These are phyloP conservation scores for Batrachochytrium dendrobatidis DNA, from an alignment of 371 early-diverging fungal genomes.

Conservation along the genomic window DNA sequence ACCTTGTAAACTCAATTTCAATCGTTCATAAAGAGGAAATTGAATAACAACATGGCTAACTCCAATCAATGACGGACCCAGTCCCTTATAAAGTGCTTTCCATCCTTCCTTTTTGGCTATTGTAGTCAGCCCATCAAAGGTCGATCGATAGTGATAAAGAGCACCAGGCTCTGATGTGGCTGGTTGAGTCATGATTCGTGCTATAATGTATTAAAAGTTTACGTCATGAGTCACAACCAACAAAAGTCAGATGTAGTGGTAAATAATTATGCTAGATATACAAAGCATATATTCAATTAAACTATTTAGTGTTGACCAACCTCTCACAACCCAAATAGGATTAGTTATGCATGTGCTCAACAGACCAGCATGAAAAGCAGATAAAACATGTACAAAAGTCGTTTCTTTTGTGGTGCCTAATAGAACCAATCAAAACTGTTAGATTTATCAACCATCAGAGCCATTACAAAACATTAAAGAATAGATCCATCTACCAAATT, in stretches of 20 bases:
- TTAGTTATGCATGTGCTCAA: constrained; percentile 72
- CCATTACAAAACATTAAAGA: neutral
- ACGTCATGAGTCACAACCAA: constrained; percentile 1
- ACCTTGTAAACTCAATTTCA: constrained; percentile 48
- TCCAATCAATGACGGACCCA: constrained; percentile 83
- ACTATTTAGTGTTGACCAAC: constrained; percentile 22
- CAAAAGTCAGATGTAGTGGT: neutral
- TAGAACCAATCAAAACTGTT: neutral
- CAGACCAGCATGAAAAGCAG: constrained; percentile 83
- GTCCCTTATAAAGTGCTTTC: constrained; percentile 51
- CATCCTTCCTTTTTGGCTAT: constrained; percentile 30
- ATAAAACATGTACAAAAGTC: constrained; percentile 59
- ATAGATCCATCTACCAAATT: neutral
- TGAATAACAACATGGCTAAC: constrained; percentile 90
- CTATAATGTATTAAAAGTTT: neutral
- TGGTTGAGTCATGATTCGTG: constrained; percentile 1
- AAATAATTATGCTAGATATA: neutral
- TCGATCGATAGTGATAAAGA: constrained; percentile 28
- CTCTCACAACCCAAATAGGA: constrained; percentile 92
- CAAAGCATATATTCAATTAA: neutral
- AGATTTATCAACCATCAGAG: constrained; percentile 1
- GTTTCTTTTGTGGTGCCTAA: constrained; percentile 3
- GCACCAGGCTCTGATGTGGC: neutral
- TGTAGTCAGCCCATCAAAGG: constrained; percentile 22
- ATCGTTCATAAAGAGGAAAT: constrained; percentile 89